A percentile compares a stretch with the other conserved stretches of the same genome.
phyloP scores from a whole-genome alignment of 2,329 filamentous ascomycete genomes.

The Colletotrichum camelliae region DNA sequence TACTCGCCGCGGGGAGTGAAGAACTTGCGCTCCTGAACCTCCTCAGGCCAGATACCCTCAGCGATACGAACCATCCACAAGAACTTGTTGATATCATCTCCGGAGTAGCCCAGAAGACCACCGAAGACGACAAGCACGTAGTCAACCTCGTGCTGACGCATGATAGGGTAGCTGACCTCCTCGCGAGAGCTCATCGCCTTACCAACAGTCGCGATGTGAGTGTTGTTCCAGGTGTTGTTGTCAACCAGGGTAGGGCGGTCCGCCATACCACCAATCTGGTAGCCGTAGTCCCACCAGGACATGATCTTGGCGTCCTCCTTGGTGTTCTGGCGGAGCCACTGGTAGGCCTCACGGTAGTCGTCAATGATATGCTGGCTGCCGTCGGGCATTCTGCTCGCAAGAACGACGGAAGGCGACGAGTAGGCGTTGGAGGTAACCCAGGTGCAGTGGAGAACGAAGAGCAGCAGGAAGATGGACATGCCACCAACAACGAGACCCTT shows the following conservation, averaged over 20 bases:
- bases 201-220: constrained; percentile 97
- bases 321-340: constrained; percentile 99
- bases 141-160: constrained; percentile 97
- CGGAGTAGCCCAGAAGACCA: constrained; percentile 93
- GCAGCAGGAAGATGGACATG: constrained; percentile 79
- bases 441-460: constrained; percentile 97
- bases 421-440: constrained; percentile 99
- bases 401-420: constrained; percentile 94
- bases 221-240: constrained; percentile 99
- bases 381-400: constrained; percentile 90
- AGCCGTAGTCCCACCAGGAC: constrained; percentile 99
- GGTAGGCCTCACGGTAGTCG: constrained; percentile 98
- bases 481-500: constrained; percentile 78
- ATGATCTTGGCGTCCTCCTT: constrained; percentile 95
- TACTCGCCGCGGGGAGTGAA: constrained; percentile 96
- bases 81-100: constrained; percentile 99
- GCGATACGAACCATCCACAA: constrained; percentile 99
- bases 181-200: constrained; percentile 98
- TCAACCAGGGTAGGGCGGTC: constrained; percentile 96
- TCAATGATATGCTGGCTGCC: constrained; percentile 98
- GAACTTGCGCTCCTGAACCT: constrained; percentile 96
- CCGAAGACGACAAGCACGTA: constrained; percentile 98
- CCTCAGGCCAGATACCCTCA: constrained; percentile 99
- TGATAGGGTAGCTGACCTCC: constrained; percentile 98
- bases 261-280: constrained; percentile 99